phyloP scores from a whole-genome alignment of 2,329 filamentous ascomycete genomes.

The Truncatella angustata region DNA sequence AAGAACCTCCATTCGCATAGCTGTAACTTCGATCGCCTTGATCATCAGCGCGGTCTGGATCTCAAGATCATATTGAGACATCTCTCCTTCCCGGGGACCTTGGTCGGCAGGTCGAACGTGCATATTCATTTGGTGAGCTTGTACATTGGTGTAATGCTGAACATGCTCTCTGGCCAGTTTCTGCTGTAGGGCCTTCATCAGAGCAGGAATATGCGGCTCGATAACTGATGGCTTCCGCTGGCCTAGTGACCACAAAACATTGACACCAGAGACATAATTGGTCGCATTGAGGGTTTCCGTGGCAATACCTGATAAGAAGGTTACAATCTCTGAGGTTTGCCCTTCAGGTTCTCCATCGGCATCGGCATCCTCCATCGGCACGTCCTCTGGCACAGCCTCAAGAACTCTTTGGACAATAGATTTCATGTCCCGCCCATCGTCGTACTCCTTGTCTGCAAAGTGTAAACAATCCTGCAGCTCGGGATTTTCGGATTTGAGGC shows the following conservation, averaged over 20 bases:
- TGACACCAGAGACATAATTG: conserved; percentile 85
- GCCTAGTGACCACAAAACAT: conserved; percentile 88
- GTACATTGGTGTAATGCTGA: conserved; percentile 64
- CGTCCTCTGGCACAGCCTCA: conserved; percentile 80
- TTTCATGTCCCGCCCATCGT: conserved; percentile 68
- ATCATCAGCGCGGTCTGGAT: conserved; percentile 90
- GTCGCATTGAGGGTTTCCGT: conserved; percentile 80
- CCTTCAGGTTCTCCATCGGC: conserved; percentile 82
- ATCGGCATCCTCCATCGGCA: conserved; percentile 71
- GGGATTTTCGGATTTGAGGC: conserved; percentile 80
- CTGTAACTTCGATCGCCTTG: conserved; percentile 91
- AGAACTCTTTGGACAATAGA: conserved; percentile 80
- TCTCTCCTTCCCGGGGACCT: conserved; percentile 51
- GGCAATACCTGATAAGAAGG: conserved; percentile 79
- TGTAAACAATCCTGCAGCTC: conserved; percentile 95
- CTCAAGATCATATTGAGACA: conserved; percentile 76
- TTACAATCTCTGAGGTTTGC: conserved; percentile 82
- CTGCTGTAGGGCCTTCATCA: conserved; percentile 91
- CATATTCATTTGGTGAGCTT: conserved; percentile 47
- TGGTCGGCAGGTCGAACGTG: conserved; percentile 51
- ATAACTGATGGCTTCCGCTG: conserved; percentile 82
- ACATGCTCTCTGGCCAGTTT: conserved; percentile 95
- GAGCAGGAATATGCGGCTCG: conserved; percentile 79
- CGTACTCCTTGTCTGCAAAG: conserved; percentile 65
- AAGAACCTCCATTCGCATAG: conserved; percentile 86